Percentiles rank a stretch among this genome's conserved stretches.
phyloP scores from a whole-genome alignment of 2,329 filamentous ascomycete species.

The Alternaria alternata region DNA sequence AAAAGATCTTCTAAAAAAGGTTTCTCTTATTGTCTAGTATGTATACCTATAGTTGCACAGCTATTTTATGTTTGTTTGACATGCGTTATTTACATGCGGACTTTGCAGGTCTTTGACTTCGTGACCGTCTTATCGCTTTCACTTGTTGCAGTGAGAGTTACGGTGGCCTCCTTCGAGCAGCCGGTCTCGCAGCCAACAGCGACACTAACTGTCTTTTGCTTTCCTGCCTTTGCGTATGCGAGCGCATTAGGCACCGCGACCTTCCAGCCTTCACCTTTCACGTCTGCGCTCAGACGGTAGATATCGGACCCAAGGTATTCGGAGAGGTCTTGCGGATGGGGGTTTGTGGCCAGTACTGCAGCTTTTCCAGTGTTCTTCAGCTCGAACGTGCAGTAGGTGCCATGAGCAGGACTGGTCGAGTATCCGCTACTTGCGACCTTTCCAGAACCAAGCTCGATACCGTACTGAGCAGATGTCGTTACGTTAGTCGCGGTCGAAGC shows the following conservation, averaged over 20 bases:
- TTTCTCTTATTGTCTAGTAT: too few relatives aligned
- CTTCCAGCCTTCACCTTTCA: conserved; percentile 58
- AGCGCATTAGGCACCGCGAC: conserved; percentile 53
- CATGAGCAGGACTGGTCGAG: conserved; percentile 36
- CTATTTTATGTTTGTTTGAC: too few relatives aligned
- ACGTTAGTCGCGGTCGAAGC: conserved; percentile 52
- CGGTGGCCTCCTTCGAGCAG: conserved; percentile 47
- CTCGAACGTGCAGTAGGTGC: conserved; percentile 57
- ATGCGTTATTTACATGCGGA: neutral
- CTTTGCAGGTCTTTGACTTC: neutral
- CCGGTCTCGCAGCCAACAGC: conserved; percentile 49
- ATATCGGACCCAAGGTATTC: conserved; percentile 57
- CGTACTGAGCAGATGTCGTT: conserved; percentile 43
- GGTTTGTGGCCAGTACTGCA: conserved; percentile 16
- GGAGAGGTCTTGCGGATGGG: conserved; percentile 49
- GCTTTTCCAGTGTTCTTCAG: conserved; percentile 57
- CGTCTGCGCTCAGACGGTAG: conserved; percentile 56
- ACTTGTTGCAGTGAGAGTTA: conserved; percentile 57
- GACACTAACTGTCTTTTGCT: conserved; percentile 51
- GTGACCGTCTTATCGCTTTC: conserved; percentile 44
- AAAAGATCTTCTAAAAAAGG: too few relatives aligned
- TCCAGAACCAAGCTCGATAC: conserved; percentile 48
- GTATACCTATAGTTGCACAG: too few relatives aligned
- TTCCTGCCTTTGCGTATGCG: conserved; percentile 55
- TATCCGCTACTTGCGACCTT: conserved; percentile 24